These are phyloP conservation scores for Globisporangium cystogenes DNA, from an alignment of 352 stramenopile genomes.

Conservation along the genomic window DNA sequence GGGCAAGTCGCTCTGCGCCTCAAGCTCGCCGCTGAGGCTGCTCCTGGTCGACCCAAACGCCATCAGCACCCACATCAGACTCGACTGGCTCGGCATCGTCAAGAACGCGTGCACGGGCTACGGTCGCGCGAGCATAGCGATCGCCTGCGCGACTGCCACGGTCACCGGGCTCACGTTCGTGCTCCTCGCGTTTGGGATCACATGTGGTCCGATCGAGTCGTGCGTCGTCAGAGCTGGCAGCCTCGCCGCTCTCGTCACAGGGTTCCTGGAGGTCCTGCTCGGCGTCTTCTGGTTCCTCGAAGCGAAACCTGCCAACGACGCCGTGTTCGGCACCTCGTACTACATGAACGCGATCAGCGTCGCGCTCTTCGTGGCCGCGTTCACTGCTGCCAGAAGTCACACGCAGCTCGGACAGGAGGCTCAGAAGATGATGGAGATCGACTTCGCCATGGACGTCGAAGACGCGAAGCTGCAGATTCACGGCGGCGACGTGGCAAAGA, in stretches of 20 bases:
- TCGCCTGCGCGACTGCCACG: constrained; percentile 22
- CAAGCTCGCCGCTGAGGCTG: constrained; percentile 22
- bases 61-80: neutral
- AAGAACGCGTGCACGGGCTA: constrained; percentile 32
- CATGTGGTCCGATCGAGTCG: constrained; percentile 39
- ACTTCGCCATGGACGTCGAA: constrained; percentile 23
- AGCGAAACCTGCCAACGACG: constrained; percentile 18
- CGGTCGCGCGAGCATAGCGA: constrained; percentile 20
- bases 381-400: constrained; percentile 28
- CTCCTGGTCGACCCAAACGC: constrained; percentile 14
- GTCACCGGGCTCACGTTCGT: constrained; percentile 19
- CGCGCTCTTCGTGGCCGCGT: constrained; percentile 20
- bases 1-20: constrained; percentile 23
- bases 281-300: constrained; percentile 36
- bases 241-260: constrained; percentile 17
- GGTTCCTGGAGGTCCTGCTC: constrained; percentile 23
- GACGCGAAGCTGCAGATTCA: constrained; percentile 22
- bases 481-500: constrained; percentile 16
- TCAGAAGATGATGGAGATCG: constrained; percentile 20
- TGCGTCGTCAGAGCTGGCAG: constrained; percentile 25
- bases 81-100: constrained; percentile 35
- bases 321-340: constrained; percentile 38
- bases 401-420: constrained; percentile 31
- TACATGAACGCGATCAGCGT: constrained; percentile 40
- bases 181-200: constrained; percentile 33